These are phyloP conservation scores for Daldinia childiae DNA, from an alignment of 495 filamentous ascomycete genomes.

Conservation along the genomic window DNA sequence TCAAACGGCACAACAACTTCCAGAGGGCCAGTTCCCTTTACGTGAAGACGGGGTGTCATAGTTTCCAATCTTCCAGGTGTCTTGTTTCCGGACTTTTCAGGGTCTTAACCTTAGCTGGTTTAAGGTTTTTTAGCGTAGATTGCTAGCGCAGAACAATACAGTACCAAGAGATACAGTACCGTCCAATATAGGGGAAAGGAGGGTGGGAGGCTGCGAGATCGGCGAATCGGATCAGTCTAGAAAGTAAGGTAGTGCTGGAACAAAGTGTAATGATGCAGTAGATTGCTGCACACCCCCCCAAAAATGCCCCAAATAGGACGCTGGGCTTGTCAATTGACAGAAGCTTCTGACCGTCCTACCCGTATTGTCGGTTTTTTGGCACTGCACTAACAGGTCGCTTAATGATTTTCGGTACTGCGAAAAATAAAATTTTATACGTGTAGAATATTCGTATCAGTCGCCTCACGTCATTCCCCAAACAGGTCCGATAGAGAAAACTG, in stretches of 20 bases:
- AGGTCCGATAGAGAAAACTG: conserved; percentile 1
- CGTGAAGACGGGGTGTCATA: conserved; percentile 48
- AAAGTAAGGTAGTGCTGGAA: conserved; percentile 27
- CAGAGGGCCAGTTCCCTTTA: conserved; percentile 41
- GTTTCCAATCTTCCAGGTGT: not conserved
- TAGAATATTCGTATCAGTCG: not conserved
- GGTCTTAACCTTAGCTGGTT: conserved; percentile 41
- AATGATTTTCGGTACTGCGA: conserved; percentile 13
- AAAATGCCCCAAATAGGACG: not conserved
- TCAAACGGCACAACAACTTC: conserved; percentile 40
- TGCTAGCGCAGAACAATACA: conserved; percentile 21
- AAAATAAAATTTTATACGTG: not conserved
- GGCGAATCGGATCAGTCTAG: conserved; percentile 41
- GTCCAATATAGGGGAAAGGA: conserved; percentile 23
- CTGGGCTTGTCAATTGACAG: conserved; percentile 25
- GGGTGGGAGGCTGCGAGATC: conserved; percentile 39
- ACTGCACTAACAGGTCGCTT: conserved; percentile 22
- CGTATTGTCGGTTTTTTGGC: conserved; percentile 32
- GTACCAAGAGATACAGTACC: conserved; percentile 28
- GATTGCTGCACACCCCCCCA: conserved; percentile 19
- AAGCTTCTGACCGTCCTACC: conserved; percentile 21
- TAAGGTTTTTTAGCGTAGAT: conserved; percentile 42
- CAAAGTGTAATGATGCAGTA: conserved; percentile 39
- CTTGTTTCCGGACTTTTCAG: conserved; percentile 32
- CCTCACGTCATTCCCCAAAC: conserved; percentile 5